Conservation (phyloP, 2,329 filamentous ascomycete genomes). For the Diaporthe citriasiana region DNA sequence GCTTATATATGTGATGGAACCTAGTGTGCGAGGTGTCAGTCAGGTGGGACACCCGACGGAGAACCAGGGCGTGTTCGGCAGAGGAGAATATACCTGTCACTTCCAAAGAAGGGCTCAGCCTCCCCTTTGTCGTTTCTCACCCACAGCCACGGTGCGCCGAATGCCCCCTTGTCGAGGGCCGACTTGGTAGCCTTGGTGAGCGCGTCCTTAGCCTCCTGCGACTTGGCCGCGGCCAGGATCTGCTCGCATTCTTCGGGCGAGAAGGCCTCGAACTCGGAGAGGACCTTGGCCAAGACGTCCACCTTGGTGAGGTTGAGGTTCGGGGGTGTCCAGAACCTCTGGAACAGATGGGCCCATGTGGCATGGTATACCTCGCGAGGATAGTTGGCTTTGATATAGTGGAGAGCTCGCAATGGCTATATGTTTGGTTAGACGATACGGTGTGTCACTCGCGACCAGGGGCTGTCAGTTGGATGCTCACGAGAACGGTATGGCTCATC, state of each 20-base stretch:
- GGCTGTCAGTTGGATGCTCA: slow-evolving; percentile 29
- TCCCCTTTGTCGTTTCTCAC: slow-evolving; percentile 70
- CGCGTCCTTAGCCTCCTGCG: slow-evolving; percentile 57
- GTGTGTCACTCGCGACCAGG: background rate
- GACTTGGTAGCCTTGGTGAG: slow-evolving; percentile 70
- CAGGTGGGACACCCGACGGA: background rate
- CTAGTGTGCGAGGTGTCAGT: slow-evolving; percentile 53
- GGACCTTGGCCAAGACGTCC: slow-evolving; percentile 61
- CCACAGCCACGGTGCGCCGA: slow-evolving; percentile 83
- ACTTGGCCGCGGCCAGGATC: slow-evolving; percentile 67
- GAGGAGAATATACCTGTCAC: slow-evolving; percentile 68
- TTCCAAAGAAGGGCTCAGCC: slow-evolving; percentile 81
- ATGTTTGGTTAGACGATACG: background rate
- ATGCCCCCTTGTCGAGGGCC: slow-evolving; percentile 76
- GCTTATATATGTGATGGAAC: slow-evolving; percentile 78
- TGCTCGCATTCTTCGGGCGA: slow-evolving; percentile 63
- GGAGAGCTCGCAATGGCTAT: slow-evolving; percentile 73
- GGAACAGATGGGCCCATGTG: slow-evolving; percentile 68
- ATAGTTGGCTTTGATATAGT: slow-evolving; percentile 74
- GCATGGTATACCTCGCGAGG: slow-evolving; percentile 64
- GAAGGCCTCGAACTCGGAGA: slow-evolving; percentile 61
- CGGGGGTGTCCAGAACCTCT: slow-evolving; percentile 73
- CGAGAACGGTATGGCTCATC: slow-evolving; percentile 59
- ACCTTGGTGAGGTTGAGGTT: slow-evolving; percentile 72
- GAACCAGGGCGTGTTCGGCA: background rate